phyloP scores from a whole-genome alignment of 2,329 filamentous ascomycete species.

The Aureobasidium subglaciale region DNA sequence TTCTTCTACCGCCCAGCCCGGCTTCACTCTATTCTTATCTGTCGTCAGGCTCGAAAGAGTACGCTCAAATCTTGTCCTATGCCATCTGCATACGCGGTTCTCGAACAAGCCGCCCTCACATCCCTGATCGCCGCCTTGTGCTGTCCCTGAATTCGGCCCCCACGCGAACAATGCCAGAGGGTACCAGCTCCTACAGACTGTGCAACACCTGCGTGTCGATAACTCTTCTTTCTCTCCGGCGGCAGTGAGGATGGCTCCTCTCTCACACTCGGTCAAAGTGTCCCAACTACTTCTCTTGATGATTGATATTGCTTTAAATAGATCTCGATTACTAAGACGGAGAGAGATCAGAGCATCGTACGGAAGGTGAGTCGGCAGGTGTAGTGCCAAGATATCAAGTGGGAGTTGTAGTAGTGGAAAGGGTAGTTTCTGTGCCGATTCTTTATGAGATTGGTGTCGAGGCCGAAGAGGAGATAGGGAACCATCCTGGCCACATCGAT shows the following conservation, averaged over 20 bases:
- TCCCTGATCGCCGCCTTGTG: background rate
- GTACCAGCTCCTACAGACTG: constrained; percentile 7
- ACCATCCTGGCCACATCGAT: background rate
- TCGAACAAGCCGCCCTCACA: background rate
- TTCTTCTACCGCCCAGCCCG: constrained; percentile 12
- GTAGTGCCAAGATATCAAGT: constrained; percentile 15
- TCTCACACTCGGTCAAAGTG: background rate
- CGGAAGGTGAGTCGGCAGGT: constrained; percentile 14
- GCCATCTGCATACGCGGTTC: constrained; percentile 9
- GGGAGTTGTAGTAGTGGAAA: constrained; percentile 15
- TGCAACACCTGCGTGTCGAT: background rate
- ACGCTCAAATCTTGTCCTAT: background rate
- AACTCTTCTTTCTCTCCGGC: background rate
- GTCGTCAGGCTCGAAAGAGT: background rate
- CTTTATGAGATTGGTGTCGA: background rate
- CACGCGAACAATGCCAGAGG: background rate
- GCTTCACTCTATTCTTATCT: background rate
- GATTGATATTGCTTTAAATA: constrained; percentile 7
- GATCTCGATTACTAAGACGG: constrained; percentile 10
- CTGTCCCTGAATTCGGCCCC: background rate
- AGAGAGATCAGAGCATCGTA: constrained; percentile 9
- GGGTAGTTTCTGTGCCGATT: background rate
- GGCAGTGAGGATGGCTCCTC: background rate
- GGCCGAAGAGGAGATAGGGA: no score
- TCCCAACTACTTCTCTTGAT: background rate